Base-by-base conservation (phyloP, 2,329 filamentous ascomycete genomes). In the Xylariomycetidae sp. region DNA sequence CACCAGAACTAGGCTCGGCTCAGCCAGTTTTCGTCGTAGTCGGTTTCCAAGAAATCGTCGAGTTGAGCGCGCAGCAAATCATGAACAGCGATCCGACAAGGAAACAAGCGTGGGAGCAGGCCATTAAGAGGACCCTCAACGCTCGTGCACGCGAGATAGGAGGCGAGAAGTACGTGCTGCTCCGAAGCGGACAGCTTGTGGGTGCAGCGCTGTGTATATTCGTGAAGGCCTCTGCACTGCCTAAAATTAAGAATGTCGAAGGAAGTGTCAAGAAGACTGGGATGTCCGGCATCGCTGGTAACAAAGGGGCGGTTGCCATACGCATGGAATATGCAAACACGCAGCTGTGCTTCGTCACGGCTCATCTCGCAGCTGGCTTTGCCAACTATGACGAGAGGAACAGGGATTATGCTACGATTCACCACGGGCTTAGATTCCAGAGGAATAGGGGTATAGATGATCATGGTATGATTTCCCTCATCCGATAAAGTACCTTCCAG, bases 11-110 rank as follows among this genome's bases (percentile, higher is more conserved):
- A 8, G 72, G 77, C 5, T 59, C 77, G 4, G 69, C 76, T 29
- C 79, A 85, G 40, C 89, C 92, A 5, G 85, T 90, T 38, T 85
- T 98, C 23, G 80, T 94, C 32, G 88, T 85, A 6, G 82, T 96
- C 12, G 92, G 88, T 0, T 97, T 98, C 50, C 92, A 98, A 56
- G 92, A 98, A 60, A 97, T 98, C 42, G 92, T 98, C n/a, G 87
- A 95, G 54, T 68, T 98, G 29, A 96, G 88, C 49, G 92, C 94
- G 12, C 90, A 97, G 57, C 92, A 98, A 54, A 97, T 98, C 53
- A 96, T 98, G 88, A 95, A 94, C 45, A 97, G 89, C 40, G 90
- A 98, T 56, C 92, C 92, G 1, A 79, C 81, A 3, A 77, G 86
- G 34, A 86, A 90, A 45, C 81, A 88, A 43, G 66, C 82, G 14